These are phyloP conservation scores for Cladophialophora psammophila DNA, from an alignment of 2,329 filamentous ascomycete genomes.

Conservation along the genomic window DNA sequence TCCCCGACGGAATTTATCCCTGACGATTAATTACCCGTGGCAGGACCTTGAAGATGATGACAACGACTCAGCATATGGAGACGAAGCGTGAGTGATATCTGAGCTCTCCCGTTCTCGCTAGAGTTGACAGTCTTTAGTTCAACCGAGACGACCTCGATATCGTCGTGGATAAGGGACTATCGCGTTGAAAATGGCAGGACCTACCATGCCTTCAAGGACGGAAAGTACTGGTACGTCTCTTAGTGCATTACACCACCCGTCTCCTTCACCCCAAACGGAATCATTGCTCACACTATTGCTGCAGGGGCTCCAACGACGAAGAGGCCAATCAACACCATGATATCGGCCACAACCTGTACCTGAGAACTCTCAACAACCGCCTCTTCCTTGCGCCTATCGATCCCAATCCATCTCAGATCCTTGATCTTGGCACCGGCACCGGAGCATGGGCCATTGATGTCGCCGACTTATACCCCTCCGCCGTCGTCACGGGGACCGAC, in stretches of 20 bases:
- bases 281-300: conserved; percentile 4
- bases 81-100: conserved; percentile 26
- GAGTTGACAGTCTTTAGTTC: conserved; percentile 13
- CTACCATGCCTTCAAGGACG: conserved; percentile 37
- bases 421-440: conserved; percentile 40
- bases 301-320: conserved; percentile 49
- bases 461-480: conserved; percentile 46
- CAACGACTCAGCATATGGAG: conserved; percentile 33
- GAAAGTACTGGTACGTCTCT: conserved; percentile 35
- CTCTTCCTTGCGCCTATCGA: conserved; percentile 50
- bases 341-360: conserved; percentile 39
- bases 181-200: conserved; percentile 37
- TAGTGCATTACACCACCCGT: not conserved
- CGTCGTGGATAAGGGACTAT: conserved; percentile 34
- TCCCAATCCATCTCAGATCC: conserved; percentile 43
- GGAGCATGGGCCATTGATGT: conserved; percentile 38
- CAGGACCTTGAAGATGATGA: conserved; percentile 28
- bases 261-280: not conserved
- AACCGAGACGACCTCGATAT: conserved; percentile 34
- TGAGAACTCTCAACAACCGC: conserved; percentile 46
- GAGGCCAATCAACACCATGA: conserved; percentile 50
- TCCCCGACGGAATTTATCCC: not conserved
- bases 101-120: not conserved
- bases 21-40: conserved; percentile 1
- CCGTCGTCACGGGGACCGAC: conserved; percentile 40